Evolutionary conservation across 2,329 filamentous ascomycete genomes (phyloP).

Genomic region (Magnaporthiopsis incrustans): DNA sequence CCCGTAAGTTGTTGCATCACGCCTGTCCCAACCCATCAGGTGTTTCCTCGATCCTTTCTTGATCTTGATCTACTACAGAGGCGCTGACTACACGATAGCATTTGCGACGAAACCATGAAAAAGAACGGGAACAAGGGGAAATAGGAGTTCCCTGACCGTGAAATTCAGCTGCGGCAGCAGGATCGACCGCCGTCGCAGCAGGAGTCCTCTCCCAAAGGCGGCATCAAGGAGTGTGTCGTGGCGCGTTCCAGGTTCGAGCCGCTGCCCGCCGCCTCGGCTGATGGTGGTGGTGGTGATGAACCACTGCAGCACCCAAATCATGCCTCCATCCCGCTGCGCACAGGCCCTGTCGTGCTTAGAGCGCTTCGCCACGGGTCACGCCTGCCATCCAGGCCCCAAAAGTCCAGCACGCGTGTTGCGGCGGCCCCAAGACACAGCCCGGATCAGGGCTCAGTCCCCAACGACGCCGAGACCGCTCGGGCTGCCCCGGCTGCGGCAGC

Average conservation of each 20-base stretch:
- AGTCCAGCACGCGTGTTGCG: background rate
- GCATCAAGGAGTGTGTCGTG: background rate
- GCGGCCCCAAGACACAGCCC: background rate
- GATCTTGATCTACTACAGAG: background rate
- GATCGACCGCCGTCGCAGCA: background rate
- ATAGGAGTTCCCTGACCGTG: constrained; percentile 9
- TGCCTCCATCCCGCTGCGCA: background rate
- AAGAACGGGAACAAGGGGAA: constrained; percentile 26
- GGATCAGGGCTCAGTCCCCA: background rate
- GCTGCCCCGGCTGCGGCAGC: background rate
- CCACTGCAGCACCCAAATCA: background rate
- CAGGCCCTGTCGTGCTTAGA: constrained; percentile 5
- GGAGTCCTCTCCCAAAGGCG: background rate
- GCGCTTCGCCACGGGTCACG: constrained; percentile 5
- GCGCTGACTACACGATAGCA: background rate
- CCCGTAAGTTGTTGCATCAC: constrained; percentile 28
- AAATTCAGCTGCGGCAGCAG: background rate
- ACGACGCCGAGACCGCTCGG: background rate
- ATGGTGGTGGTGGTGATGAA: background rate
- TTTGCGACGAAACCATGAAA: constrained; percentile 35
- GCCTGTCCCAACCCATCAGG: no score
- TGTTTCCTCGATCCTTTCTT: background rate
- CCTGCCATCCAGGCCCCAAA: background rate
- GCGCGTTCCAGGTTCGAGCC: background rate
- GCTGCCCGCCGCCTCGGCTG: no score